Percentiles rank a stretch among this genome's conserved stretches.
These are phyloP conservation scores for Aspergillus leporis DNA, from an alignment of 495 filamentous ascomycete genomes.

Conservation along the genomic window DNA sequence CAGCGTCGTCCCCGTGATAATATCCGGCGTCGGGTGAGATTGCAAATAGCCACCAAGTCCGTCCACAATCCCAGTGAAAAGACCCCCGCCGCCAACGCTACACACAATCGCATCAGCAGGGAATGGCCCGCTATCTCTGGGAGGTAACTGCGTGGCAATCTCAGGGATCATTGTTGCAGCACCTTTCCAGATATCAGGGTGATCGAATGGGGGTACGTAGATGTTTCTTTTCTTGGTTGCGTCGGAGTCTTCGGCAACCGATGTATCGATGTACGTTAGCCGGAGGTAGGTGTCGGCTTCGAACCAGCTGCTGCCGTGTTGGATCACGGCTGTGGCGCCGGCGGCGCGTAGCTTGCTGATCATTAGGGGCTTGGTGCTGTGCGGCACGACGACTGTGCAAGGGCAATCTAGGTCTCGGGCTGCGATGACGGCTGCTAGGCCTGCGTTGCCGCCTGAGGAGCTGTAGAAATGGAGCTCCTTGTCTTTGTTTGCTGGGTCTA, in stretches of 20 bases:
- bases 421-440: slow-evolving; percentile 83
- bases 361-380: slow-evolving; percentile 65
- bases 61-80: slow-evolving; percentile 73
- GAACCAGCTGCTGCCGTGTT: slow-evolving; percentile 70
- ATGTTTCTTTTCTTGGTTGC: slow-evolving; percentile 60
- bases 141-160: slow-evolving; percentile 55
- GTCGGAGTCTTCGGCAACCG: slow-evolving; percentile 15
- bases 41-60: slow-evolving; percentile 57
- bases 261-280: slow-evolving; percentile 51
- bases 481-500: slow-evolving; percentile 31
- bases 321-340: slow-evolving; percentile 68
- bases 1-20: background rate
- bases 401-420: slow-evolving; percentile 59
- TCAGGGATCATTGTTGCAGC: slow-evolving; percentile 70
- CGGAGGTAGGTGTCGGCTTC: slow-evolving; percentile 75
- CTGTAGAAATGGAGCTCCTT: slow-evolving; percentile 72
- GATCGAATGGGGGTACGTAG: slow-evolving; percentile 76
- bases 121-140: slow-evolving; percentile 23
- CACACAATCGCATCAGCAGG: slow-evolving; percentile 70
- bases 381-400: slow-evolving; percentile 78
- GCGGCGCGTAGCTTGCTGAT: slow-evolving; percentile 64
- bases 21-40: slow-evolving; percentile 4
- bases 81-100: slow-evolving; percentile 82
- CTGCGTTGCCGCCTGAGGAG: slow-evolving; percentile 86
- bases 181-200: slow-evolving; percentile 77